Evolutionary conservation across 192 early-diverging fungal genomes (phyloP).

Genomic region (Linnemannia exigua): DNA sequence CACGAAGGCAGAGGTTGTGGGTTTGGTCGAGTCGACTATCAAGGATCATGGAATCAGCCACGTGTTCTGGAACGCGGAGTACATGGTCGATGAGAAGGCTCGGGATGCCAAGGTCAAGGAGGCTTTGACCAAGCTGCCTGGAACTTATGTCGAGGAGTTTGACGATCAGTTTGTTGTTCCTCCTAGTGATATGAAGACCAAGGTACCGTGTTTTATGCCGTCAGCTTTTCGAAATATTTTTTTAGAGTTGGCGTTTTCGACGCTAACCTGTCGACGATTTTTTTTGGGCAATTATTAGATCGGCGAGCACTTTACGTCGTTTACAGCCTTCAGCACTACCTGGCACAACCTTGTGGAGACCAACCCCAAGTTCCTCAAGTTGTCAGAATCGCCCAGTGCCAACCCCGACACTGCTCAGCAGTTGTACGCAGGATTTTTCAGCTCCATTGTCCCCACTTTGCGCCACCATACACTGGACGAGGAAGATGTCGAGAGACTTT

Average conservation of each 20-base stretch:
- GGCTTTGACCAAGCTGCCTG: constrained; percentile 17
- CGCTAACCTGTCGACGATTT: background rate
- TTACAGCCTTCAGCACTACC: constrained; percentile 61
- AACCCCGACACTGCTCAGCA: constrained; percentile 34
- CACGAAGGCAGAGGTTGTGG: constrained; percentile 36
- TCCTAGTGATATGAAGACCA: constrained; percentile 64
- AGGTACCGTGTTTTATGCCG: constrained; percentile 32
- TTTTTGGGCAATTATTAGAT: constrained; percentile 13
- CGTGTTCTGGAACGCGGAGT: constrained; percentile 70
- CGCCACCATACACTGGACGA: constrained; percentile 25
- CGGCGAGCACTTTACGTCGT: constrained; percentile 51
- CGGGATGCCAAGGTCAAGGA: constrained; percentile 56
- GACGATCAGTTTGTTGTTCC: constrained; percentile 74
- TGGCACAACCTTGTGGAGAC: constrained; percentile 59
- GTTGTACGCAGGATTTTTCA: constrained; percentile 38
- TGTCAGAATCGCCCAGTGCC: constrained; percentile 11
- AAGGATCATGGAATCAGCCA: constrained; percentile 45
- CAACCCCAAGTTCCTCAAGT: constrained; percentile 20
- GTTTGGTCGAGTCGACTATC: constrained; percentile 48
- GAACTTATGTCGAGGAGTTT: constrained; percentile 34
- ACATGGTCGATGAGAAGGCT: constrained; percentile 65
- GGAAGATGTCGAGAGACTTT: constrained; percentile 39
- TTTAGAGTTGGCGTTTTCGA: background rate
- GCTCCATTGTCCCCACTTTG: background rate
- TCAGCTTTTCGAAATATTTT: constrained; percentile 12